Evolutionary conservation across 2,329 filamentous ascomycete species (phyloP).

Genomic region (Ceratocystis alfenasii): DNA sequence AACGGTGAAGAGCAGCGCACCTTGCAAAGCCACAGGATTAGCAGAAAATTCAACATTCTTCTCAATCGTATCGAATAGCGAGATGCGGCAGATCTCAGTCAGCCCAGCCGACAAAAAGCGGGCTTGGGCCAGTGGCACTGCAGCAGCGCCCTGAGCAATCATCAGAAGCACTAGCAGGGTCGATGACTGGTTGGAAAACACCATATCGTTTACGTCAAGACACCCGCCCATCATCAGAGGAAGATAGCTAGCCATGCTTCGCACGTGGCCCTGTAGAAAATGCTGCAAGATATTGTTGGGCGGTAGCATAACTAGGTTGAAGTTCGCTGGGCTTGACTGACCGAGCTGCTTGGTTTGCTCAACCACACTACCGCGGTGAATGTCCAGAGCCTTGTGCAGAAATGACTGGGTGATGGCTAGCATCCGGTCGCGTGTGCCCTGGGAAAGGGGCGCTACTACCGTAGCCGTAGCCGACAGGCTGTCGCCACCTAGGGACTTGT

Average conservation of each 20-base stretch:
- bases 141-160: slow-evolving; percentile 58
- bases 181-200: slow-evolving; percentile 53
- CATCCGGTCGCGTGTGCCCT: slow-evolving; percentile 52
- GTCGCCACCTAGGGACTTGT: slow-evolving; percentile 32
- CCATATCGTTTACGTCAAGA: slow-evolving; percentile 55
- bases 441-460: slow-evolving; percentile 35
- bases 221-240: slow-evolving; percentile 47
- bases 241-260: slow-evolving; percentile 55
- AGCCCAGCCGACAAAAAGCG: slow-evolving; percentile 53
- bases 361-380: slow-evolving; percentile 39
- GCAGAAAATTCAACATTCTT: slow-evolving; percentile 57
- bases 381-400: slow-evolving; percentile 57
- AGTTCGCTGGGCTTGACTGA: slow-evolving; percentile 37
- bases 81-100: slow-evolving; percentile 60
- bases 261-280: slow-evolving; percentile 54
- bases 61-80: slow-evolving; percentile 59
- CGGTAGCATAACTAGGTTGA: slow-evolving; percentile 54
- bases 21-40: slow-evolving; percentile 51
- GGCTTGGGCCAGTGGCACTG: slow-evolving; percentile 53
- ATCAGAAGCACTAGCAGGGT: slow-evolving; percentile 57
- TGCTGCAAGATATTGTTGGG: slow-evolving; percentile 55
- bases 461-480: slow-evolving; percentile 21
- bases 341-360: slow-evolving; percentile 28
- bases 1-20: slow-evolving; percentile 54
- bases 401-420: slow-evolving; percentile 61